Conservation (phyloP, 495 filamentous ascomycete species). For the Penicillium odoratum region DNA sequence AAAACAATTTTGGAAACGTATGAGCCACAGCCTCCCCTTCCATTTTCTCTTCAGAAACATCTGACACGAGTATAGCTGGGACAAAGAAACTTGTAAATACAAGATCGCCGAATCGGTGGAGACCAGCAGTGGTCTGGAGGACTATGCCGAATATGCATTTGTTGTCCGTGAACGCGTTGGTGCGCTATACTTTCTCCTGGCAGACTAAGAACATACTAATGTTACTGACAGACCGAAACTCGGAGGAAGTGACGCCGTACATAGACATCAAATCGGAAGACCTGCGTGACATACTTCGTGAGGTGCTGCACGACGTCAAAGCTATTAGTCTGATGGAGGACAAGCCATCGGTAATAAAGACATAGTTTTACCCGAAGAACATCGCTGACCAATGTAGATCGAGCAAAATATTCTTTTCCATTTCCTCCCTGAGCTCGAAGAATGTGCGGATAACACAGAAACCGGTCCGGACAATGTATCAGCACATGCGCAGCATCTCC, state of each 20-base stretch:
- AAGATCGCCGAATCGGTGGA: constrained; percentile 18
- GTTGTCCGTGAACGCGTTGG: constrained; percentile 27
- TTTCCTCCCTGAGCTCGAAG: constrained; percentile 34
- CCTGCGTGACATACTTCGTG: constrained; percentile 32
- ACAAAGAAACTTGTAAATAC: constrained; percentile 31
- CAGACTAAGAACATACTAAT: constrained; percentile 12
- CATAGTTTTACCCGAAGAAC: constrained; percentile 10
- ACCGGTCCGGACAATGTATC: constrained; percentile 10
- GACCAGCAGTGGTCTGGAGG: constrained; percentile 18
- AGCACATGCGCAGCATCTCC: constrained; percentile 29
- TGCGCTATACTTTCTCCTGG: constrained; percentile 16
- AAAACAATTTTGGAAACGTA: constrained; percentile 26
- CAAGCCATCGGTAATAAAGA: constrained; percentile 24
- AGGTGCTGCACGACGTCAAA: constrained; percentile 29
- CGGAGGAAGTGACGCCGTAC: constrained; percentile 19
- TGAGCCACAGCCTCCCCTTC: constrained; percentile 13
- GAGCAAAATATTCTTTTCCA: constrained; percentile 35
- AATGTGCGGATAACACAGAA: constrained; percentile 10
- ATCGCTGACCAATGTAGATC: constrained; percentile 27
- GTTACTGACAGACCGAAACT: constrained; percentile 23
- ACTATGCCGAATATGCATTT: constrained; percentile 28
- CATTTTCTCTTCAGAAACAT: constrained; percentile 7
- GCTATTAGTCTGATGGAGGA: constrained; percentile 32
- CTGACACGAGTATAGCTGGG: constrained; percentile 24
- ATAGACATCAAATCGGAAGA: constrained; percentile 33